These are phyloP conservation scores for Clausena lansium DNA, from an alignment of 345 rosid genomes.

Conservation along the genomic window DNA sequence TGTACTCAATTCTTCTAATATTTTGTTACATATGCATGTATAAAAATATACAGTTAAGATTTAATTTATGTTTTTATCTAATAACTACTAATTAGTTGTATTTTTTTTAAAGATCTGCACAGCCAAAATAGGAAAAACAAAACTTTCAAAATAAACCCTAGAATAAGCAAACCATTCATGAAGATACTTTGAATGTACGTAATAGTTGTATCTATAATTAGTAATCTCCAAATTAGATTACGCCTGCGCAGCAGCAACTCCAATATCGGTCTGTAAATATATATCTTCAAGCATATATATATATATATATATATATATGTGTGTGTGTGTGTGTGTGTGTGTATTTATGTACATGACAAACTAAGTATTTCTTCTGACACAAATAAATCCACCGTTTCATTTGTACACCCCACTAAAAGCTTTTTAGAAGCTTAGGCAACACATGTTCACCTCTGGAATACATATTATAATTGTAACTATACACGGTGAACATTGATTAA, in stretches of 20 bases:
- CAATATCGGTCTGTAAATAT: too few relatives aligned
- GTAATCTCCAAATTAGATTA: too few relatives aligned
- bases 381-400: not conserved
- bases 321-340: not conserved
- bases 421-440: not conserved
- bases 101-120: too few relatives aligned
- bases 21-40: too few relatives aligned
- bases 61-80: too few relatives aligned
- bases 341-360: too few relatives aligned
- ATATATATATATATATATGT: too few relatives aligned
- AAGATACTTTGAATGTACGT: not conserved
- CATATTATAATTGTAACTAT: not conserved
- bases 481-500: not conserved
- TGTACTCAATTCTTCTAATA: too few relatives aligned
- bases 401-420: not conserved
- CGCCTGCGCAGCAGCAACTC: too few relatives aligned
- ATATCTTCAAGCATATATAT: too few relatives aligned
- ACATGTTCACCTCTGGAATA: not conserved
- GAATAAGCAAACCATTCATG: not conserved
- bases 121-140: not conserved
- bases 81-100: too few relatives aligned
- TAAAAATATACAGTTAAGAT: too few relatives aligned
- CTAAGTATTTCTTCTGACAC: not conserved
- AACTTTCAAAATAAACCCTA: not conserved
- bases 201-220: not conserved